These are phyloP conservation scores for Scutellaria minor DNA, from an alignment of 257 asterid genomes.

Conservation along the genomic window DNA sequence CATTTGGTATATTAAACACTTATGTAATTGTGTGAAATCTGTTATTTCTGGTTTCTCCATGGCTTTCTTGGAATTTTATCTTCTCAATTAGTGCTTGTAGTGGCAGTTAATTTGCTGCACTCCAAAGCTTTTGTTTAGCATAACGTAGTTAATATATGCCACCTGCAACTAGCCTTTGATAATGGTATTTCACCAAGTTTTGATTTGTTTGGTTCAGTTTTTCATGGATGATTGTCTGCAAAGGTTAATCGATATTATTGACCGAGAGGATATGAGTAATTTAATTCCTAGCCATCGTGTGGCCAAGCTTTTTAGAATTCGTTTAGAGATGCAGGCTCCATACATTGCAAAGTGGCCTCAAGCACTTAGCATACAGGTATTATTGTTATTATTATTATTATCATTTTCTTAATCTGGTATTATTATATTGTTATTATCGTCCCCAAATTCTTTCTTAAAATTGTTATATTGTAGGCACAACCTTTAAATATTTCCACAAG, in stretches of 20 bases:
- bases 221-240: constrained; percentile 98
- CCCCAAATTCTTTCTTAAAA: neutral
- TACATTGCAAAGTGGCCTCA: constrained; percentile 91
- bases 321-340: constrained; percentile 97
- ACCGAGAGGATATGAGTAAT: constrained; percentile 62
- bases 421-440: no score
- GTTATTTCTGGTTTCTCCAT: neutral
- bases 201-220: constrained; percentile 57
- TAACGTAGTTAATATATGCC: neutral
- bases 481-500: constrained; percentile 77
- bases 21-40: neutral
- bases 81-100: neutral
- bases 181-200: constrained; percentile 23
- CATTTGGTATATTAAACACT: neutral
- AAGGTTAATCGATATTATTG: constrained; percentile 71
- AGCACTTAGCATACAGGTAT: constrained; percentile 96
- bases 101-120: constrained; percentile 11
- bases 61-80: constrained; percentile 1
- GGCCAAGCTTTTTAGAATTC: constrained; percentile 69
- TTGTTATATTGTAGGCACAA: constrained; percentile 60
- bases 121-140: constrained; percentile 7
- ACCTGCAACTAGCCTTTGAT: constrained; percentile 11
- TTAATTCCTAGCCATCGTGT: constrained; percentile 79
- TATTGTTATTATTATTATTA: neutral
- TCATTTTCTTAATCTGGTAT: neutral